Base-by-base conservation (phyloP, 2,329 filamentous ascomycete genomes). In the Exophiala viscosa region DNA sequence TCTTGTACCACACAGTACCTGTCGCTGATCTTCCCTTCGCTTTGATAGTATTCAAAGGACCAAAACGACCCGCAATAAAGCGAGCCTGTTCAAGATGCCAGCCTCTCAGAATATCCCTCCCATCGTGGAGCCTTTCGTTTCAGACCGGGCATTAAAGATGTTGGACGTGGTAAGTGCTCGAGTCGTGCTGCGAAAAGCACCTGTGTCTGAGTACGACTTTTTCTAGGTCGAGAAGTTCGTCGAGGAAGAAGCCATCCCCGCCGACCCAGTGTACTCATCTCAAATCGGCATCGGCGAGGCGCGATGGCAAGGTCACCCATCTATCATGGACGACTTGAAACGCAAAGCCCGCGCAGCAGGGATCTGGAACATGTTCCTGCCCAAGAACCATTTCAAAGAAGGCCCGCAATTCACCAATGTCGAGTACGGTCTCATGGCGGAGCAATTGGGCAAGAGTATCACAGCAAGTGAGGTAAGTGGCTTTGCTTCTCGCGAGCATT, bases 351-450 rank as follows among this genome's bases (percentile, higher is more conserved):
- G 79, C 66, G 79, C 86, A 62, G 80, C 96, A 20, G 93, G 92
- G 1, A 78, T 99, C 41, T 99, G 93, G 93, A 99, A 99, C 74
- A 87, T 99, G 86, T 99, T 99, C 78, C 74, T 99, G 63, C 89
- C 93, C 60, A 92, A 88, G 76, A 90, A 86, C 64, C 91, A 96
- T 74, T 97, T 96, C 80, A 89, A 87, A 70, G 89, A 96, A 75
- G 95, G 90, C 1, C 90, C 92, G 17, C 93, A 93, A 31, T 60
- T 60, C 48, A 89, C 84, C 54, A 99, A 97, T 73, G 78, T 99
- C 58, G 93, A 99, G 74, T 99, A 99, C 68, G 93, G 91, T 9
- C 76, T 99, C 64, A 99, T 97, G 91, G 93, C 93, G n/a, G 93
- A 99, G 76, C 88, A 89, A 74, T 77, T 97, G 64, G 93, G 93